phyloP scores from a whole-genome alignment of 352 stramenopile genomes.

The Phytopythium cucurbitacearum region DNA sequence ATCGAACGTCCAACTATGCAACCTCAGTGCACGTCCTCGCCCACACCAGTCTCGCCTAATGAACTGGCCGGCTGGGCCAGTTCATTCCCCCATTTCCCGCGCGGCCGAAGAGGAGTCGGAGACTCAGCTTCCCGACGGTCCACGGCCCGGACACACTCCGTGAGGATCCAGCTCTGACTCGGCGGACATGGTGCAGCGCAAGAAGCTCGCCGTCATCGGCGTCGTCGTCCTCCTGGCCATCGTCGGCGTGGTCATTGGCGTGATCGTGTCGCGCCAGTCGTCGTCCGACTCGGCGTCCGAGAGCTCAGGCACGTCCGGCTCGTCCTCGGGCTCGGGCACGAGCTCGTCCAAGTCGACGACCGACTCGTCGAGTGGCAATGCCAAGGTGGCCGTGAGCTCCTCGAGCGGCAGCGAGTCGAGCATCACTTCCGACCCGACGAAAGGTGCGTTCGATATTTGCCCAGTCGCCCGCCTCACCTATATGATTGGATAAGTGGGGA shows the following conservation, averaged over 20 bases:
- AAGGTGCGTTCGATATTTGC: no score
- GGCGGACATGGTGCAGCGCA: constrained; percentile 21
- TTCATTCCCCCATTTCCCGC: constrained; percentile 2
- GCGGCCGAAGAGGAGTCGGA: neutral
- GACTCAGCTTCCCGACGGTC: neutral
- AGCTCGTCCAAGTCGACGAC: constrained; percentile 10
- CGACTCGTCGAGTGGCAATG: constrained; percentile 13
- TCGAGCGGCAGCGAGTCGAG: constrained; percentile 16
- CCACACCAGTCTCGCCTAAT: no score
- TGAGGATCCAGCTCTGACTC: neutral
- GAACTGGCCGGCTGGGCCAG: neutral
- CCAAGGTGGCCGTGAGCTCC: constrained; percentile 19
- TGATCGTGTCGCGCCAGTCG: constrained; percentile 26
- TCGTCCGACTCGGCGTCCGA: constrained; percentile 20
- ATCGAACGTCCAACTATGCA: neutral
- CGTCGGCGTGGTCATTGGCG: constrained; percentile 37
- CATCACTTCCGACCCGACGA: constrained; percentile 53
- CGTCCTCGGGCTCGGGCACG: constrained; percentile 11
- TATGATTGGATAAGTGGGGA: no score
- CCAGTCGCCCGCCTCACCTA: no score
- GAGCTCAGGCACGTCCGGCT: constrained; percentile 17
- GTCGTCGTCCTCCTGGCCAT: constrained; percentile 42
- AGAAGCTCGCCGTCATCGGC: constrained; percentile 30
- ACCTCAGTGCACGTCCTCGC: neutral
- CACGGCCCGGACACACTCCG: no score